Base-by-base conservation (phyloP, 192 early-diverging fungal species). In the Hyaloraphidium curvatum region DNA sequence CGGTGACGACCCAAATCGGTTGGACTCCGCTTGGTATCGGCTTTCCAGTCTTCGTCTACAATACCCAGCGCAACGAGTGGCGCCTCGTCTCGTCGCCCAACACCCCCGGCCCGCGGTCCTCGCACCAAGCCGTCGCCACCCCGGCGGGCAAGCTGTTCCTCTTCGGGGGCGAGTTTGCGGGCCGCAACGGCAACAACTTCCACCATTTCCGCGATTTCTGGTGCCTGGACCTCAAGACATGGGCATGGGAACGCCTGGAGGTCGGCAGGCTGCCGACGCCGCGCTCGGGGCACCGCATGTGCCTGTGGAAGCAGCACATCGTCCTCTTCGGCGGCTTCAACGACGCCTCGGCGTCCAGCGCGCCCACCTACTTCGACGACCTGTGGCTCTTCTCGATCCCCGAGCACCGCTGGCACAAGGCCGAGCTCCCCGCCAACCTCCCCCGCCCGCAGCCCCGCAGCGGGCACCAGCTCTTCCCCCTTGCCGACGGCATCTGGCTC, bases 151-250 rank as follows among this genome's bases (percentile, higher is more conserved):
- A 68, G 1, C 58, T 77, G 40, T 77, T 80, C 54, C 61, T 82
- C 28, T 82, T 80, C 56, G 80, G 78, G 43, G 77, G 73, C 41
- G 59, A 54, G 51, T 79, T 77, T 59, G 69, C 71, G 0, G 67
- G 64, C 17, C 71, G 74, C 23, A 80, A 75, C 40, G 79, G 80
- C 51, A 76, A 75, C 3, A 71, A 66, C 50, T 82, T 79, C 59
- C 81, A 77, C 48, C 77, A 80, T 53, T 73, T 67, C 59, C 70
- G 81, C 65, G 83, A 85, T 54, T 80, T 81, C 50, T 85, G 83
- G 82, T 63, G 61, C 13, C 62, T 85, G 50, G 78, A 83, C 58
- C 60, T 80, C 50, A 79, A 80, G 31, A 74, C 73, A 17, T 73
- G 67, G 30, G 56, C 56, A 3, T 85, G 83, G 83, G 79, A 80